Evolutionary conservation across 176 grass and related monocot genomes (phyloP), one percentile per base, ranked within the genome.

Genomic region (Oryza meridionalis): DNA sequence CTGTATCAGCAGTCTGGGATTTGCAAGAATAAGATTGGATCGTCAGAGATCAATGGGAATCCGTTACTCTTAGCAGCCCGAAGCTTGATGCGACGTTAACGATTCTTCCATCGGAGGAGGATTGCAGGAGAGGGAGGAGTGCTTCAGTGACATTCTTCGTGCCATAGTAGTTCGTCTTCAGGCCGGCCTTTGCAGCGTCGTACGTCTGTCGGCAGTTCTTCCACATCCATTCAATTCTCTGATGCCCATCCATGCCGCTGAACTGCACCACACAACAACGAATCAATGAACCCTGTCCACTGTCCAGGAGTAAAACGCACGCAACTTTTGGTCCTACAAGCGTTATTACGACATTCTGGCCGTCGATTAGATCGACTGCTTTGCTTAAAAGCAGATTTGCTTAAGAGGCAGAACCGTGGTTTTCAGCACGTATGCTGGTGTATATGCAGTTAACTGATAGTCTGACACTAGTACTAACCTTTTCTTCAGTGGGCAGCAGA

Each of bases 131-230:
- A 21, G 90, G 90, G n/a, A 95, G 27, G 1, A 92, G 31, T 13
- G 83, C 77, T 46, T 87, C 63, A 2, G 70, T 91, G 0, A 91
- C 86, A n/a, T 65, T 49, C 80, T 87, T 92, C 1, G 77, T 67
- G 46, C 94, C 94, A 25, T 80, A 89, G 85, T 89, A 96, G 45
- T 96, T 96, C 21, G 90, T 96, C 47, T 85, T 50, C 69, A 96
- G 21, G 40, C 86, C 73, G 46, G 71, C 38, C 21, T 85, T 72
- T 24, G 88, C 86, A 13, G 59, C 16, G 4, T 85, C 70, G 55
- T 82, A 77, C 3, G 86, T 87, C 84, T 93, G 42, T 2, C 21
- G 58, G 37, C 10, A 6, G 9, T 72, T 74, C 6, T 0, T 37
- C 66, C 35, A 24, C 47, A 87, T 1, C 87, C 88, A 87, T 14